Percentiles rank a stretch among this genome's conserved stretches.
phyloP scores from a whole-genome alignment of 2,329 filamentous ascomycete species.

The Mycosphaerella sp. region DNA sequence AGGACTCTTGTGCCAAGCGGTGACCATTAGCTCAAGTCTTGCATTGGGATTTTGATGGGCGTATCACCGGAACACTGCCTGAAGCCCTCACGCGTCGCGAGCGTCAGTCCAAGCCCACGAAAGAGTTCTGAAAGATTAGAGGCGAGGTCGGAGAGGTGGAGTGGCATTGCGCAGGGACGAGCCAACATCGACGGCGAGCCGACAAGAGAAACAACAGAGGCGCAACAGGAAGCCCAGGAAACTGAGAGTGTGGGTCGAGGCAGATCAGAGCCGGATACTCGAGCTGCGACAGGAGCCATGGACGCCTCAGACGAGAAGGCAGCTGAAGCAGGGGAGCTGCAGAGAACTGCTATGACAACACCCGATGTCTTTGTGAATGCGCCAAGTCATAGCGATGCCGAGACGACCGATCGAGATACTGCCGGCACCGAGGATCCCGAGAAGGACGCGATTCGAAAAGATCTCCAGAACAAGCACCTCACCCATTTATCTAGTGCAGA shows the following conservation, averaged over 20 bases:
- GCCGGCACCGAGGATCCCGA: conserved; percentile 9
- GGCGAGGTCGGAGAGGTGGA: conserved; percentile 9
- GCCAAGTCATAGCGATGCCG: neutral
- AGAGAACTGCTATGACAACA: neutral
- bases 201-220: neutral
- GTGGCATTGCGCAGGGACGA: conserved; percentile 6
- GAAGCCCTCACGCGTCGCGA: conserved; percentile 2
- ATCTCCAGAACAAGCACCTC: conserved; percentile 17
- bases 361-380: conserved; percentile 4
- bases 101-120: neutral
- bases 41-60: neutral
- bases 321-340: conserved; percentile 3
- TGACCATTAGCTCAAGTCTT: neutral
- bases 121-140: conserved; percentile 1
- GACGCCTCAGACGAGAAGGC: conserved; percentile 16
- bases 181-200: conserved; percentile 1
- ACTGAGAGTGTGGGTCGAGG: neutral
- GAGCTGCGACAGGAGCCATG: conserved; percentile 6
- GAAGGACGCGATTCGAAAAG: conserved; percentile 19
- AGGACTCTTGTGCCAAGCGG: neutral
- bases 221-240: neutral
- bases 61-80: conserved; percentile 2
- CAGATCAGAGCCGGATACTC: neutral
- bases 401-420: neutral
- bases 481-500: conserved; percentile 15